Conservation (phyloP, 129 eudicot genomes). For the Saposhnikovia divaricata region DNA sequence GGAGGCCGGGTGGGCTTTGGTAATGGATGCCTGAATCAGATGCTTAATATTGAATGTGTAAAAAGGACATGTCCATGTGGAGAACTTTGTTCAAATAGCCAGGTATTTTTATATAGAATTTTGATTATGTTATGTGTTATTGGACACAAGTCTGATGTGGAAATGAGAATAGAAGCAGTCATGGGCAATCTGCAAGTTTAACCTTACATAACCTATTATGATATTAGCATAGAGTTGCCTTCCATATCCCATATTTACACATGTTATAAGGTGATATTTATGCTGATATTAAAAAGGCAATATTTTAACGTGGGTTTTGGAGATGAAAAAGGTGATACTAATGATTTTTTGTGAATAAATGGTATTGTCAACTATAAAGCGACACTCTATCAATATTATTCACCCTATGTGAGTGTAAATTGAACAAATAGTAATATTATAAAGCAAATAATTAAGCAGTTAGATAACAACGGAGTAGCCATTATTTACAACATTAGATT, state of each 20-base stretch:
- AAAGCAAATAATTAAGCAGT: neutral
- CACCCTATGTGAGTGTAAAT: neutral
- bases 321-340: neutral
- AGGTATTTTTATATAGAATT: no score
- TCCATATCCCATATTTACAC: neutral
- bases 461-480: neutral
- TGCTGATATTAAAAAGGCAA: neutral
- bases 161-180: neutral
- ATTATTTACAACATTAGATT: neutral
- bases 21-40: no score
- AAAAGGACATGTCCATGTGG: no score
- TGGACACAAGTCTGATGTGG: no score
- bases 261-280: neutral
- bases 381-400: neutral
- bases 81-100: no score
- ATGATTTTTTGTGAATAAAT: neutral
- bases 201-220: neutral
- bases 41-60: no score
- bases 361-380: neutral
- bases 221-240: neutral
- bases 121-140: no score
- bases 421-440: neutral
- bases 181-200: neutral
- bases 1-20: no score
- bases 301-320: neutral